Base-by-base conservation (phyloP, 495 filamentous ascomycete species). In the Talaromyces borbonicus region DNA sequence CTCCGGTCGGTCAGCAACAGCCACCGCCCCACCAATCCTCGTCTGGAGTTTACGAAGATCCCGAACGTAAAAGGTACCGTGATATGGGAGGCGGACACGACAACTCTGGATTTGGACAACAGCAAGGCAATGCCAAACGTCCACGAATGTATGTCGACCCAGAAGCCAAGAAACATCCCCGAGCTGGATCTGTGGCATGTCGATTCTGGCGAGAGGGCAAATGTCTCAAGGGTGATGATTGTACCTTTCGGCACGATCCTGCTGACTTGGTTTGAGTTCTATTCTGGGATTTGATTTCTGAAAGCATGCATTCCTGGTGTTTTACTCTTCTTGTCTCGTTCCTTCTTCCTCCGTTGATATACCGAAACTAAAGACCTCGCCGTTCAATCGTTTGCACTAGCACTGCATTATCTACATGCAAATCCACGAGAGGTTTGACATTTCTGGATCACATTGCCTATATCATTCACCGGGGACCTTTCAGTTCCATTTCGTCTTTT, bases 191-290 rank as follows among this genome's bases (percentile, higher is more conserved):
- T 24, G 67, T 74, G 40, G 73, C 84, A 12, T 95, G 89, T 63
- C 77, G 73, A 39, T 94, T 87, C 62, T 95, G 74, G 71, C 67
- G 74, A 5, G 74, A 84, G 47, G 87, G 87, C 12, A 81, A 81
- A 59, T 95, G 89, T 63, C 70, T 72, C 14, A 92, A 94, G 61
- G 89, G 89, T 3, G 83, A 84, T 14, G 81, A 83, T 26, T 95
- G 89, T 60, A 92, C 85, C 1, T 95, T 79, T 63, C 71, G 84
- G 35, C 89, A 95, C 18, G 69, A 72, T 49, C 53, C 60, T 26
- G 23, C 45, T 15, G 49, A 48, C 43, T 43, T 42, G 38, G 19
- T 24, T 29, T 49, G 20, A 33, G n/a, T n/a, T n/a, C n/a, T n/a
- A n/a, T n/a, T n/a, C n/a, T n/a, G n/a, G n/a, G 2, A 16, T 24